Evolutionary conservation across 1,284 basidiomycete species (phyloP), one percentile per base, ranked within the genome.

Genomic region (Thelephora terrestris): DNA sequence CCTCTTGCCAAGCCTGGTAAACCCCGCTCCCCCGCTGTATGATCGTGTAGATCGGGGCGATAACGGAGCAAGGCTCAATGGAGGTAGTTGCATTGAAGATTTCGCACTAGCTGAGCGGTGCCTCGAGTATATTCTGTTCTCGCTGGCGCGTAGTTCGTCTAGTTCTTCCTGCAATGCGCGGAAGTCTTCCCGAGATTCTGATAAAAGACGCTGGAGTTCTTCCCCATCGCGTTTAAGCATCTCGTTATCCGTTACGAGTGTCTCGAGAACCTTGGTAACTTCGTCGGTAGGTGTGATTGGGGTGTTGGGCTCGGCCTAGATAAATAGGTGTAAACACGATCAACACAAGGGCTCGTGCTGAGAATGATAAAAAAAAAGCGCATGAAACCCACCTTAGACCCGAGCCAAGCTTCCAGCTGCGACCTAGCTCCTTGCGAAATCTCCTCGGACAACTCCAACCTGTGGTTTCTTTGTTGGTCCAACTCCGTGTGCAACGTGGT

Each of bases 221-320:
- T 76, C 74, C 50, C 88, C 88, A 57, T 91, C 88, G 27, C 78
- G 79, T 63, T 89, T 88, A 50, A 93, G 66, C 24, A 74, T 72
- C 55, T 92, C 86, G 57, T 92, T 93, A 58, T 90, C 85, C 25
- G 81, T 78, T 7, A 92, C 88, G 14, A 94, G 70, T 12, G 83
- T 80, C 61, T 91, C 87, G 7, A 94, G 69, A 5, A 91, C 78
- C 50, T 75, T 71, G 29, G 73, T 78, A 12, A 86, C 65, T 58
- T 86, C 84, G 16, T 71, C 63, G 50, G 79, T 71, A 36, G 78
- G 77, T 23, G 64, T 58, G 34, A 68, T 56, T 16, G 69, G 58
- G 7, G 72, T 69, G 10, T 71, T 54, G 60, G 77, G 67, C 71
- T 77, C 51, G 3, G 32, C n/a, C 53, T 49, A 47, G 49, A 43